Evolutionary conservation across 768 basidiomycete genomes (phyloP), one percentile per base, ranked within the genome.

Genomic region (Amanita thiersii): DNA sequence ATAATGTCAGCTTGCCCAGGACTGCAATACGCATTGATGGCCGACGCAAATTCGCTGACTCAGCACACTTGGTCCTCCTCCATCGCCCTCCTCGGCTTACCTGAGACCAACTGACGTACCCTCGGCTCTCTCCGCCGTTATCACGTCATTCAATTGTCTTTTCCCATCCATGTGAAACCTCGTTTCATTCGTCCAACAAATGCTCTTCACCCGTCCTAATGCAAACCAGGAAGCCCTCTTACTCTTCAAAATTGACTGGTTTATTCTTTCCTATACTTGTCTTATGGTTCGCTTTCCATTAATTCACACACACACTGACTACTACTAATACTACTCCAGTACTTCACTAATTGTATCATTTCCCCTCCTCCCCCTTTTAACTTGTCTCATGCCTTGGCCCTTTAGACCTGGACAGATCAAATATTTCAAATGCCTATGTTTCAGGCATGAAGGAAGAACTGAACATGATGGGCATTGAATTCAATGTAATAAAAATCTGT

Each of bases 391-490:
- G 15, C 24, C 23, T 32, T 33, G 32, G 20, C 44, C 40, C 32
- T 40, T 25, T 39, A 82, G 79, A 82, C 57, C 64, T 84, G 15
- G 80, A 82, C 55, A 62, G 80, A 43, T 78, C 79, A 23, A 82
- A 82, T 56, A 63, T 85, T 20, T 66, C 68, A 49, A 86, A 86
- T 57, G 83, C 83, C 8, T 85, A 82, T 56, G 79, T 83, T n/a
- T 82, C 79, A 3, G 83, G 83, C 4, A 83, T 87, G 81, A 77
- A 70, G 47, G 79, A 85, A 56, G 81, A 81, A 15, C 65, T 86
- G 26, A 50, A 69, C 43, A 80, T 84, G 78, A 55, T 64, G 31
- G 80, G 79, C 28, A 77, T 70, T 29, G 66, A 85, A 35, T 74
- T 75, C 52, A 82, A 85, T 51, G 72, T 74, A 38, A 47, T 20